These are phyloP conservation scores for Pyricularia pennisetigena DNA, from an alignment of 2,329 filamentous ascomycete species.

Conservation along the genomic window DNA sequence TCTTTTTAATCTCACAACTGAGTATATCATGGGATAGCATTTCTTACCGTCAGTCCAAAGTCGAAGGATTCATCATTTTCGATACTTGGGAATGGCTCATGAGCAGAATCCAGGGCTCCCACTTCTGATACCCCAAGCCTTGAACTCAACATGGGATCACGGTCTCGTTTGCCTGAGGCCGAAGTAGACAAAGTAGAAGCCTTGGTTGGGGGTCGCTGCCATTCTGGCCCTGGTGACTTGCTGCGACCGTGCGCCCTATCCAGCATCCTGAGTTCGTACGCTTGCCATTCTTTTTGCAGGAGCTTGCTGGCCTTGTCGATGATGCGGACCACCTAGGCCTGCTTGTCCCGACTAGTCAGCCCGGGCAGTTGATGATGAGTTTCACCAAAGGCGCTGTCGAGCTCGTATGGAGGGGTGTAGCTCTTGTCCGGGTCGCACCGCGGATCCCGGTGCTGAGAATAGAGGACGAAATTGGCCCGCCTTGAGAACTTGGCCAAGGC, in stretches of 20 bases:
- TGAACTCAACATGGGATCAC: not conserved
- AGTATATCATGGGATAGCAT: not conserved
- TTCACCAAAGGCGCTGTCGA: not conserved
- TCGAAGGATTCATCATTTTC: not conserved
- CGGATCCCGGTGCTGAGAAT: not conserved
- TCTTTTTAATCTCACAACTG: not conserved
- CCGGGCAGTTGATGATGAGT: conserved; percentile 1
- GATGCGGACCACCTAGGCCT: conserved; percentile 2
- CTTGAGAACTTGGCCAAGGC: conserved; percentile 10
- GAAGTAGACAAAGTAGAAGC: not conserved
- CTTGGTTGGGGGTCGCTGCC: not conserved
- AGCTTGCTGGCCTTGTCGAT: not conserved
- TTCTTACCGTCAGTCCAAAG: not conserved
- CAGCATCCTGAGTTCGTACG: not conserved
- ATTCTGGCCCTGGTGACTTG: not conserved
- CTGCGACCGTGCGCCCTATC: not conserved
- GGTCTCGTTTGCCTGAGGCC: not conserved
- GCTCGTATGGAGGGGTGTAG: conserved; percentile 1
- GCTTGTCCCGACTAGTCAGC: conserved; percentile 2
- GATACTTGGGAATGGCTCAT: not conserved
- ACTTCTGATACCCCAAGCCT: not conserved
- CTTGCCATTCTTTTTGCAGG: not conserved
- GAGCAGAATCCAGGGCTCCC: not conserved
- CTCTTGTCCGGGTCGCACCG: not conserved
- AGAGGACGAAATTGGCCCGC: conserved; percentile 4